Percentiles rank a stretch among this genome's conserved stretches.
Conservation (phyloP, 768 basidiomycete genomes). For the Jaapia argillacea region DNA sequence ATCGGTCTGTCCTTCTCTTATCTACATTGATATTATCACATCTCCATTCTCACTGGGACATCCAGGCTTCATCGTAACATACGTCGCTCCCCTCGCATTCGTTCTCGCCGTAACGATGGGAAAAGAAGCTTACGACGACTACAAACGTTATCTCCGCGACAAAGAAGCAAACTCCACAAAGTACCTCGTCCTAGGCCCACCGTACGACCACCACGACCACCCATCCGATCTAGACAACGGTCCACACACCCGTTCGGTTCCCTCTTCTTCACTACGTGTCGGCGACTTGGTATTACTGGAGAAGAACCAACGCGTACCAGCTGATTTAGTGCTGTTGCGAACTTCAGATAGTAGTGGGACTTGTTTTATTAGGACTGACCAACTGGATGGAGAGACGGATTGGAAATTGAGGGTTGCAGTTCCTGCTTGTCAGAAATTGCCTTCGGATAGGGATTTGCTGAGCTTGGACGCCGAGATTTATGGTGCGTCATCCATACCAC, state of each 20-base stretch:
- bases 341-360: constrained; percentile 88
- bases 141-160: constrained; percentile 87
- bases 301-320: constrained; percentile 96
- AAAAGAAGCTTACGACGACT: constrained; percentile 98
- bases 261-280: constrained; percentile 80
- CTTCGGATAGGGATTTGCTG: constrained; percentile 43
- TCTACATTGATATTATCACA: background rate
- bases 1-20: constrained; percentile 52
- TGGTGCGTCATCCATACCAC: constrained; percentile 34
- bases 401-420: constrained; percentile 96
- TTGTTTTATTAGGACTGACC: constrained; percentile 96
- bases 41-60: constrained; percentile 1
- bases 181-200: constrained; percentile 72
- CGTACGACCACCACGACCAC: constrained; percentile 12
- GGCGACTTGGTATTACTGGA: constrained; percentile 88
- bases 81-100: constrained; percentile 93
- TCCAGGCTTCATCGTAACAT: constrained; percentile 88
- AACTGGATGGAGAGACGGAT: constrained; percentile 97
- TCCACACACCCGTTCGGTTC: constrained; percentile 57
- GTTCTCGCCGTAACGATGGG: constrained; percentile 94
- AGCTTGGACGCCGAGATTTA: constrained; percentile 82
- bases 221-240: constrained; percentile 13
- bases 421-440: constrained; percentile 67
- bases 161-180: constrained; percentile 91
- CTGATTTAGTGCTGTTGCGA: constrained; percentile 82